Percentiles rank a stretch among this genome's conserved stretches.
Conservation (phyloP, 2,329 filamentous ascomycete species). For the Scedosporium apiospermum region DNA sequence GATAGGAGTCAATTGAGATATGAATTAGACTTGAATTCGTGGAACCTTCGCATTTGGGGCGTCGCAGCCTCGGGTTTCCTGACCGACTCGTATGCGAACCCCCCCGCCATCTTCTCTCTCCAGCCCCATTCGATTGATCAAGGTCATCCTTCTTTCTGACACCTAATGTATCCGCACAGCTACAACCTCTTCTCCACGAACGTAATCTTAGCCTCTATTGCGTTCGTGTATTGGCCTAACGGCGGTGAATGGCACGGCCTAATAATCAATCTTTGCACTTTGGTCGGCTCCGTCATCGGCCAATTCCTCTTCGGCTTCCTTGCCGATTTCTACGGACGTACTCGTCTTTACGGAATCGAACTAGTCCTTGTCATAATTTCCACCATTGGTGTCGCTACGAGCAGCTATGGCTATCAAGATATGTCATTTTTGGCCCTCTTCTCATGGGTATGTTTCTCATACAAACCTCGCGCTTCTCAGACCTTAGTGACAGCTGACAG, state of each 20-base stretch:
- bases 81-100: conserved; percentile 37
- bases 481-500: not conserved
- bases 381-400: conserved; percentile 46
- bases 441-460: conserved; percentile 27
- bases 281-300: conserved; percentile 41
- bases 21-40: conserved; percentile 43
- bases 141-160: not conserved
- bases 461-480: not conserved
- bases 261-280: conserved; percentile 42
- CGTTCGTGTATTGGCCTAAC: conserved; percentile 42
- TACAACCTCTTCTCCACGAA: conserved; percentile 47
- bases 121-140: not conserved
- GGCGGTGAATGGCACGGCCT: conserved; percentile 33
- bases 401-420: conserved; percentile 37
- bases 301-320: conserved; percentile 44
- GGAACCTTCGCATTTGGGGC: conserved; percentile 45
- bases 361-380: conserved; percentile 46
- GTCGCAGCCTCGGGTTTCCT: conserved; percentile 46
- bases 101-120: conserved; percentile 1
- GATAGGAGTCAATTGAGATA: conserved; percentile 42
- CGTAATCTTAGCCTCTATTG: conserved; percentile 42
- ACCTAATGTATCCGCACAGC: conserved; percentile 17
- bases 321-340: conserved; percentile 45
- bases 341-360: conserved; percentile 46
- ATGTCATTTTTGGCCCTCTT: conserved; percentile 41